phyloP scores from a whole-genome alignment of 352 stramenopile species.

The Phytopythium delawarense region DNA sequence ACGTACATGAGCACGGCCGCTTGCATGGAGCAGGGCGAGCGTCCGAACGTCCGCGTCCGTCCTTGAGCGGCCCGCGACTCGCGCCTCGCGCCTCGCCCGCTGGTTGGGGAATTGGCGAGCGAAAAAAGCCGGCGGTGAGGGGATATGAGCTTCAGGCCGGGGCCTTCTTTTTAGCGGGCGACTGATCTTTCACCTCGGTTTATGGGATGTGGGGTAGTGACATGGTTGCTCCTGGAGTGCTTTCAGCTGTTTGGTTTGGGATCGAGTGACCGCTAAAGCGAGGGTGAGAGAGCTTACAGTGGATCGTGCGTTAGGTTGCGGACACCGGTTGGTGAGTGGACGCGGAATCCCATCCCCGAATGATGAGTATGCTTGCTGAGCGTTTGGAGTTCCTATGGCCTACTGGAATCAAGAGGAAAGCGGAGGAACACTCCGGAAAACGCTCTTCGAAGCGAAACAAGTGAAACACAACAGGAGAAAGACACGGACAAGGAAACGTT shows the following conservation, averaged over 20 bases:
- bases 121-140: neutral
- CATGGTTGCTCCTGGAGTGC: too few species aligned
- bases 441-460: neutral
- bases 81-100: too few species aligned
- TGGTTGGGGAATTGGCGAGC: neutral
- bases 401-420: neutral
- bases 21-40: constrained; percentile 1
- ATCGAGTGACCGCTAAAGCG: neutral
- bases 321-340: constrained; percentile 1
- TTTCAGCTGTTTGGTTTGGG: neutral
- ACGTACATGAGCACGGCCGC: constrained; percentile 6
- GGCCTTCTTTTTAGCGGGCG: neutral
- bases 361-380: neutral
- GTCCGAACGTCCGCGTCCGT: too few species aligned
- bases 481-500: neutral
- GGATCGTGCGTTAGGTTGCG: neutral
- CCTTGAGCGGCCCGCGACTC: too few species aligned
- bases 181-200: neutral
- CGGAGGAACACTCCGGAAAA: neutral
- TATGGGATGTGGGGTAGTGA: neutral
- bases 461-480: constrained; percentile 2
- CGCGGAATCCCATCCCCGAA: neutral
- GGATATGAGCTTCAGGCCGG: neutral
- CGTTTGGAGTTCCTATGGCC: neutral
- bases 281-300: neutral